Evolutionary conservation across 176 grass and related monocot species (phyloP).

Genomic region (Oryza nivara): DNA sequence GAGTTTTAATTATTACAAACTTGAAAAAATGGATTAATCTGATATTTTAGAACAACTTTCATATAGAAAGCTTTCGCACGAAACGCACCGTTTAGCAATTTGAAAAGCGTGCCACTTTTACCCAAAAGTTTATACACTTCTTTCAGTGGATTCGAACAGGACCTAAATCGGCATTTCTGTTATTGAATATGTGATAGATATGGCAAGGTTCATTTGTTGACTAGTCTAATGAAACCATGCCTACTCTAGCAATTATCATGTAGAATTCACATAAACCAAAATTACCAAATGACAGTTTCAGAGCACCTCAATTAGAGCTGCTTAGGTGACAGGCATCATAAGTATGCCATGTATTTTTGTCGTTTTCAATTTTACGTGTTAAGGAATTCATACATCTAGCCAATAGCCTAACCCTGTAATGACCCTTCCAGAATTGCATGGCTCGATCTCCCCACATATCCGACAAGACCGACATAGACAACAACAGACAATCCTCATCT

Average conservation of each 20-base stretch:
- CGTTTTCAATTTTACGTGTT: not conserved
- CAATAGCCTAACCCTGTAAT: not conserved
- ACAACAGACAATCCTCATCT: not conserved
- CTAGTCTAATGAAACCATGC: not conserved
- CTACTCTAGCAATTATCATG: not conserved
- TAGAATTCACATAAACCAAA: not conserved
- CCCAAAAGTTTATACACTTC: too few species aligned
- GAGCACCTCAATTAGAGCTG: not conserved
- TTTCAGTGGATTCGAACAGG: too few species aligned
- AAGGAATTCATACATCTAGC: not conserved
- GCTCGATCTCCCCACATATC: not conserved
- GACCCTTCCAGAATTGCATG: not conserved
- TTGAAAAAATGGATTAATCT: too few species aligned
- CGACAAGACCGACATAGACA: not conserved
- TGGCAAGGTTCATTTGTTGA: not conserved
- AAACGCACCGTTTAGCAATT: too few species aligned
- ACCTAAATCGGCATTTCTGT: not conserved
- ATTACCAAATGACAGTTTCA: not conserved
- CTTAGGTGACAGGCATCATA: not conserved
- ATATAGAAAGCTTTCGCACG: too few species aligned
- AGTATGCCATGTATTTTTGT: slow-evolving; percentile 18
- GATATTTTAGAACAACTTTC: too few species aligned
- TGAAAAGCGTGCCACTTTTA: too few species aligned
- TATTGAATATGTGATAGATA: not conserved
- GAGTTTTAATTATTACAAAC: too few species aligned